Evolutionary conservation across 345 rosid species (phyloP), one percentile per base, ranked within the genome.

Genomic region (Rhodamnia argentea): DNA sequence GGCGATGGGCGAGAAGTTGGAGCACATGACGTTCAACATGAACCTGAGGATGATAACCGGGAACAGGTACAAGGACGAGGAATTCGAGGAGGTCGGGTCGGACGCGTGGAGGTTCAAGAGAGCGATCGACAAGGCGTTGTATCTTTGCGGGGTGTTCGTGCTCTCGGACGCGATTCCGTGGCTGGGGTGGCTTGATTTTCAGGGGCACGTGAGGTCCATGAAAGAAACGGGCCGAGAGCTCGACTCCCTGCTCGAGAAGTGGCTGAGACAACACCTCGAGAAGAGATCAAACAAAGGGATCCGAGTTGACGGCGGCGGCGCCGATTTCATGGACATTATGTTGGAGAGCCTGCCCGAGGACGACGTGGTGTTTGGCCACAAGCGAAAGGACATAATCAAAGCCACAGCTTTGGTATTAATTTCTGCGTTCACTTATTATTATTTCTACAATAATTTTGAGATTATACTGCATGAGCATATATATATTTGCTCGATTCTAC

Each of bases 321-420:
- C 10, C 4, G 85, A 87, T 70, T 83, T 87, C 85, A 85, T 87
- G 52, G 87, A 87, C 22, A 42, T 85, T 57, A 26, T 87, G 84
- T 13, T 87, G 27, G 23, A 56, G 58, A 82, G 55, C 44, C 52
- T 52, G 18, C 83, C 84, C 32, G 89, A 82, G 47, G 50, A 83
- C 15, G 85, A 64, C 3, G 29, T 85, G n/a, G 42, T 83, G 13
- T 54, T 14, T 24, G 87, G 58, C 23, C 85, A 58, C 84, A 26
- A 55, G 7, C 47, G 56, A 1, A 87, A 88, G 12, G 42, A 44
- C 18, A 84, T 64, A 55, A 47, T 88, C 83, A 88, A 88, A 82
- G 87, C 88, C 37, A 88, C 90, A n/a, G 85, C 84, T 27, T 10
- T 78, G 90, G 90, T 88, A 88, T 10, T 52, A 59, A 13, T 32